Conservation (phyloP, 495 filamentous ascomycete genomes). For the Annulohypoxylon stygium region DNA sequence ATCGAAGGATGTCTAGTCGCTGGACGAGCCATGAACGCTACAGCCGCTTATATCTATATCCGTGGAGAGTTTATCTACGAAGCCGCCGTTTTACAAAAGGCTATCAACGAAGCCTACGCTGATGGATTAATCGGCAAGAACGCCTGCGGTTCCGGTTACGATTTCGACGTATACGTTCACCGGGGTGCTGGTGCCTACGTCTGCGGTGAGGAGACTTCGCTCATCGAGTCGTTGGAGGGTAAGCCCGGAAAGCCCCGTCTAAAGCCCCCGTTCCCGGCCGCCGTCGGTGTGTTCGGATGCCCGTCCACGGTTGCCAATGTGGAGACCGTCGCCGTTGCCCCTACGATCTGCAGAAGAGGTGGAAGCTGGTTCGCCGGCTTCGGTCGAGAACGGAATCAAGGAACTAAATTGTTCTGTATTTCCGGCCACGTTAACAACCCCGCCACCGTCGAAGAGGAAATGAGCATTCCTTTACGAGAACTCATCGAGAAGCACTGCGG, state of each 20-base stretch:
- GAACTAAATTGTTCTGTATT: conserved; percentile 98
- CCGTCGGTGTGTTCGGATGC: conserved; percentile 97
- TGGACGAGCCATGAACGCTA: conserved; percentile 96
- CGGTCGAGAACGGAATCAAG: conserved; percentile 93
- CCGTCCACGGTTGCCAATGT: conserved; percentile 98
- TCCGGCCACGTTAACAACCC: conserved; percentile 99
- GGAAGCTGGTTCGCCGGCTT: conserved; percentile 92
- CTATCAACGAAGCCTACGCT: conserved; percentile 96
- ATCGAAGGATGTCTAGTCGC: conserved; percentile 97
- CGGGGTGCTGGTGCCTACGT: conserved; percentile 97
- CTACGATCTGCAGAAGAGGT: conserved; percentile 94
- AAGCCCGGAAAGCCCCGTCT: conserved; percentile 98
- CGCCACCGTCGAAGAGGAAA: conserved; percentile 97
- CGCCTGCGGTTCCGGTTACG: conserved; percentile 94
- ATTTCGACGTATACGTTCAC: conserved; percentile 97
- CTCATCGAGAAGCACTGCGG: conserved; percentile 98
- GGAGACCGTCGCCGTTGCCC: conserved; percentile 94
- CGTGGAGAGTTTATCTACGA: conserved; percentile 99
- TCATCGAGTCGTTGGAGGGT: conserved; percentile 97
- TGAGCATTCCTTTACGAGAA: conserved; percentile 94
- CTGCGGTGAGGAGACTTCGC: conserved; percentile 96
- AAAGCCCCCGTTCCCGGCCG: conserved; percentile 97
- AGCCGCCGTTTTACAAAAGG: conserved; percentile 90
- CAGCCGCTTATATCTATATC: conserved; percentile 99
- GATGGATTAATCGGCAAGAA: conserved; percentile 97